These are phyloP conservation scores for Teunomyces barrocoloradensis DNA, from an alignment of 805 yeast genomes.

Conservation along the genomic window DNA sequence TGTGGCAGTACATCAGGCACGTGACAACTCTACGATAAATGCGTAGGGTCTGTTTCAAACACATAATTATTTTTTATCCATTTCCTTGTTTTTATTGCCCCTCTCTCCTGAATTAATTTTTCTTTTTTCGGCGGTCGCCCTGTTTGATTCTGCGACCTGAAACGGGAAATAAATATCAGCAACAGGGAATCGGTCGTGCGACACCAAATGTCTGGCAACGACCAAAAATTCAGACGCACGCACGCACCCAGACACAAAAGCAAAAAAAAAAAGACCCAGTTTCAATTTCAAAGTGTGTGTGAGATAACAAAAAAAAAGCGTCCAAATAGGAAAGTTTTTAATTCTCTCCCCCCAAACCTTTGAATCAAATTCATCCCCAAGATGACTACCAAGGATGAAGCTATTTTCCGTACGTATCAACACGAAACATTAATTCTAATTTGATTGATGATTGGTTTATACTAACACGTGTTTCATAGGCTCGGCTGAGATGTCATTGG, in stretches of 20 bases:
- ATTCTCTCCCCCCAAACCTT: not conserved
- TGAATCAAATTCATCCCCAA: not conserved
- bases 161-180: no score
- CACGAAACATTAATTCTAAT: not conserved
- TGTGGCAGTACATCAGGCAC: not conserved
- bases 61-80: not conserved
- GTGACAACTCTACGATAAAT: not conserved
- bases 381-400: constrained; percentile 41
- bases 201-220: not conserved
- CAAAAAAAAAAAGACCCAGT: not conserved
- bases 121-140: no score
- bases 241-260: no score
- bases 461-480: constrained; percentile 31
- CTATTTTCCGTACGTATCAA: constrained; percentile 43
- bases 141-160: no score
- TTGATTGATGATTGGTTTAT: not conserved
- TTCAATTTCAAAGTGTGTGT: not conserved
- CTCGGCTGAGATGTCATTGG: constrained; percentile 96
- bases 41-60: not conserved
- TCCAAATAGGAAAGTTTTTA: not conserved
- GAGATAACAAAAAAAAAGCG: not conserved
- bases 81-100: not conserved
- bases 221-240: not conserved
- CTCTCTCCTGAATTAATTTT: no score
- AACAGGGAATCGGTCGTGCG: not conserved